phyloP scores from a whole-genome alignment of 305 asterid species.

The Plantago coronopus region DNA sequence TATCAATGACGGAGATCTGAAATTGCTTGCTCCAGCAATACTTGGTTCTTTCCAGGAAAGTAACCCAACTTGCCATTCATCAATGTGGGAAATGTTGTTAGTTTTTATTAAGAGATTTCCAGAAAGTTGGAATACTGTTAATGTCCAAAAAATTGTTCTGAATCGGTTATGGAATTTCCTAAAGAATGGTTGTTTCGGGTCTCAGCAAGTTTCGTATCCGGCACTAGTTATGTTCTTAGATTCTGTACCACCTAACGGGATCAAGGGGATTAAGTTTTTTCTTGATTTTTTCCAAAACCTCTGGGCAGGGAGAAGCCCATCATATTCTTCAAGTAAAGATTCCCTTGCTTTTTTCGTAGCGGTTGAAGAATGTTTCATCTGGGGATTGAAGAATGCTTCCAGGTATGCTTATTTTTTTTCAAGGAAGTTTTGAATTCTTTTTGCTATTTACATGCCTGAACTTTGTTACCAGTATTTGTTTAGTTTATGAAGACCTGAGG shows the following conservation, averaged over 20 bases:
- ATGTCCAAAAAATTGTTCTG: conserved; percentile 68
- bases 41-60: conserved; percentile 92
- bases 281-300: conserved; percentile 70
- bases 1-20: conserved; percentile 60
- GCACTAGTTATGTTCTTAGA: conserved; percentile 73
- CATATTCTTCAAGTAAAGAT: conserved; percentile 56
- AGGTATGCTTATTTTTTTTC: conserved; percentile 43
- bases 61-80: conserved; percentile 77
- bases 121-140: conserved; percentile 68
- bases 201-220: conserved; percentile 93
- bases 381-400: conserved; percentile 71
- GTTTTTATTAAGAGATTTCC: conserved; percentile 67
- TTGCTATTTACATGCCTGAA: not conserved
- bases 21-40: conserved; percentile 67
- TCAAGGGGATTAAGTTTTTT: conserved; percentile 64
- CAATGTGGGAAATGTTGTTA: conserved; percentile 87
- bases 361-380: conserved; percentile 73
- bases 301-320: conserved; percentile 82
- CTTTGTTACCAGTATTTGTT: conserved; percentile 6
- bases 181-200: conserved; percentile 94
- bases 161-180: conserved; percentile 76
- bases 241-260: conserved; percentile 58
- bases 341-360: conserved; percentile 62
- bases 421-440: conserved; percentile 12
- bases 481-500: conserved; percentile 17